A percentile compares a stretch with the other conserved stretches of the same genome.
These are phyloP conservation scores for Pinus albicaulis DNA, from an alignment of 75 land plant genomes.

Conservation along the genomic window DNA sequence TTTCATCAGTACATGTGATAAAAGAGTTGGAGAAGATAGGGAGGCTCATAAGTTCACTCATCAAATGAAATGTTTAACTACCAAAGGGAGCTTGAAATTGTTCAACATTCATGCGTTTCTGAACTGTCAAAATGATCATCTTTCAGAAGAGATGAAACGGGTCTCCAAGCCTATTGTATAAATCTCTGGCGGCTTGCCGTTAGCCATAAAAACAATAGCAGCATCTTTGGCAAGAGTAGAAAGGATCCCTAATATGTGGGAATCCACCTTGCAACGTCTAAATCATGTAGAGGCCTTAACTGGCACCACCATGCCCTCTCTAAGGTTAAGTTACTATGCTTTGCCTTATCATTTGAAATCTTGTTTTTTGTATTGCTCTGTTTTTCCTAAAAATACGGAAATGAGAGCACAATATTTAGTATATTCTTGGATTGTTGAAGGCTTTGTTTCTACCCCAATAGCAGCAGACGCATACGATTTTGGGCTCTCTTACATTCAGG, in stretches of 20 bases:
- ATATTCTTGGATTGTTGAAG: not conserved
- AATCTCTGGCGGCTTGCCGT: not conserved
- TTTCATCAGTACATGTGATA: not conserved
- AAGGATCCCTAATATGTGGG: not conserved
- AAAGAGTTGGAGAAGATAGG: not conserved
- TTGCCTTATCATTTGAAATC: not conserved
- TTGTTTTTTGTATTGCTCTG: not conserved
- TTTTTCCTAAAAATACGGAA: not conserved
- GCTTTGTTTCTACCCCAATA: not conserved
- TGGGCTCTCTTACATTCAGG: not conserved
- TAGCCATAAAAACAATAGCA: not conserved
- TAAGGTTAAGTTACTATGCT: not conserved
- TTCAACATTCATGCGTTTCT: not conserved
- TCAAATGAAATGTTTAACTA: not conserved
- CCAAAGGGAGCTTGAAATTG: not conserved
- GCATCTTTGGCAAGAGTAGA: not conserved
- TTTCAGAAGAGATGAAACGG: no score
- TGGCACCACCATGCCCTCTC: not conserved
- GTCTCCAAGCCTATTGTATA: not conserved
- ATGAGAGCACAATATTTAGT: not conserved
- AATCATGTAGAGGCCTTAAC: no score
- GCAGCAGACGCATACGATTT: not conserved
- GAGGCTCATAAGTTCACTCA: no score
- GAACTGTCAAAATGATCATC: not conserved
- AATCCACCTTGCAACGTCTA: not conserved